Conservation (phyloP, 257 asterid species). For the Gentiana macrophylla region DNA sequence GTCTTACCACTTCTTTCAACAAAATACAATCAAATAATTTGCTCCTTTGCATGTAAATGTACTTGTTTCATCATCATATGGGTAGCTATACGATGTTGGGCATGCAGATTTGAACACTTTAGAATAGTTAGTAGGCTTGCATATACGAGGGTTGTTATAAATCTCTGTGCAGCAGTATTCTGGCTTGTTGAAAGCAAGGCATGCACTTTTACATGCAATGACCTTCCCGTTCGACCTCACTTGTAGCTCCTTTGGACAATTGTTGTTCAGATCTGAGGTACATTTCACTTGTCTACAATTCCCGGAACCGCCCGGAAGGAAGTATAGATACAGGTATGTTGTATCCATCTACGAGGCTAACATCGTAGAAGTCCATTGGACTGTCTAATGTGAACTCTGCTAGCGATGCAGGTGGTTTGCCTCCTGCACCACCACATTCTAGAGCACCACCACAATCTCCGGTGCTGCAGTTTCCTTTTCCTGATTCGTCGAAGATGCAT, state of each 20-base stretch:
- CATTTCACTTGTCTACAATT: constrained; percentile 37
- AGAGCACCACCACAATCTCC: constrained; percentile 51
- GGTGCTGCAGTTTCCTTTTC: constrained; percentile 44
- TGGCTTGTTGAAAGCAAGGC: constrained; percentile 35
- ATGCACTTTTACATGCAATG: constrained; percentile 55
- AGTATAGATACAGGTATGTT: constrained; percentile 34
- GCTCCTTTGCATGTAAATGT: constrained; percentile 51
- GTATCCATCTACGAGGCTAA: constrained; percentile 52
- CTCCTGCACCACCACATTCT: constrained; percentile 42
- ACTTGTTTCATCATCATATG: constrained; percentile 44
- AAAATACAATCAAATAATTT: constrained; percentile 29
- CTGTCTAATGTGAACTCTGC: constrained; percentile 59
- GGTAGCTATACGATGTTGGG: constrained; percentile 53
- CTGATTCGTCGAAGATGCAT: constrained; percentile 47
- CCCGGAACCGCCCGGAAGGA: constrained; percentile 34
- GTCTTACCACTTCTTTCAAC: constrained; percentile 5
- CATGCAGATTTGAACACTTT: constrained; percentile 44
- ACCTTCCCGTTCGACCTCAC: constrained; percentile 15
- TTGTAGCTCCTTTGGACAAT: constrained; percentile 47
- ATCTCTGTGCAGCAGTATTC: constrained; percentile 49
- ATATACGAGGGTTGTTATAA: constrained; percentile 32
- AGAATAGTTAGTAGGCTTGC: constrained; percentile 53
- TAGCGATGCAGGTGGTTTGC: constrained; percentile 53
- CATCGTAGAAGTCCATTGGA: constrained; percentile 51
- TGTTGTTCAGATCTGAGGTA: constrained; percentile 25